Base-by-base conservation (phyloP, 192 early-diverging fungal species). In the Backusella sp. region DNA sequence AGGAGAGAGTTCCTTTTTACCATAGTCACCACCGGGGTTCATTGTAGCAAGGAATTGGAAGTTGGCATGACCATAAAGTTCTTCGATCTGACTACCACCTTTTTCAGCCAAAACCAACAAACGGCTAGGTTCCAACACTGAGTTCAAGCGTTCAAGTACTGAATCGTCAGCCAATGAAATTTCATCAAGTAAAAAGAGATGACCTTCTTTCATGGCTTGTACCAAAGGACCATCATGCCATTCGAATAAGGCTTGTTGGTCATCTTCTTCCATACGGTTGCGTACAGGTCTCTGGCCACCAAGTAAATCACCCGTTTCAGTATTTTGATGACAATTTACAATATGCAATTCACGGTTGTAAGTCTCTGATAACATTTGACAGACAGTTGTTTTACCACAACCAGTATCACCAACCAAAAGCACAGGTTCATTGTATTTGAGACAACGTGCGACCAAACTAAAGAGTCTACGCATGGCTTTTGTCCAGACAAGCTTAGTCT, bases 21-120 rank as follows among this genome's bases (percentile, higher is more conserved):
- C 98, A 80, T 97, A 98, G 82, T 99, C 98, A 59, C 98, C 98
- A 42, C 98, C 98, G 4, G 98, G 98, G 83, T 99, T 99, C 98
- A 99, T 99, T 3, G 98, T 99, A 1, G 98, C 97, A 17, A 98
- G 83, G 82, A 99, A 98, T 68, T 91, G 90, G 84, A 99, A 99
- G 11, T 88, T 89, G 5, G 84, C 80, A 7, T 74, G 80, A 0
- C 88, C 96, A 11, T 82, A 81, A 67, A 97, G 83, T 37, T 92
- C 89, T 74, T 93, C 91, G 41, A 96, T 85, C 32, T 83, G 77
- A 68, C 92, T 85, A 23, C 93, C 90, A 21, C 92, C 92, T 72
- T 97, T 95, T 82, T 99, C 98, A 21, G 96, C 96, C 21, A 99
- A 84, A 14, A 97, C 91, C 9, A 99, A 83, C 9, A 90, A 84